These are phyloP conservation scores for Entomortierella beljakovae DNA, from an alignment of 192 early-diverging fungal genomes.

Conservation along the genomic window DNA sequence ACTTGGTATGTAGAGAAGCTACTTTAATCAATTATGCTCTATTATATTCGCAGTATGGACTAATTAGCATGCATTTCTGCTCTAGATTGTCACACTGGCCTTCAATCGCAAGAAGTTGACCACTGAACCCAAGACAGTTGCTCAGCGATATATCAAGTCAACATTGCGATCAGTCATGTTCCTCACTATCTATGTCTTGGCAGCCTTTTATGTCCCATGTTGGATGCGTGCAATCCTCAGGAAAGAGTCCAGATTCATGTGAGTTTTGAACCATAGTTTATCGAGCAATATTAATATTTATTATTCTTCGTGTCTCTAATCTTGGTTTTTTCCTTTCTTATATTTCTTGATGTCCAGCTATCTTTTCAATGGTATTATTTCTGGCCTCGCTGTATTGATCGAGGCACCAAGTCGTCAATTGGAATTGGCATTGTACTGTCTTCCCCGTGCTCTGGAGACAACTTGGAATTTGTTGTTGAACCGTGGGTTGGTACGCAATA, in stretches of 20 bases:
- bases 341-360: no score
- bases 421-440: slow-evolving; percentile 88
- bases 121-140: slow-evolving; percentile 53
- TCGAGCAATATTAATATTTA: neutral
- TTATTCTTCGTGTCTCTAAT: neutral
- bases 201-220: slow-evolving; percentile 65
- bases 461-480: slow-evolving; percentile 71
- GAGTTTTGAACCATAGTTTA: no score
- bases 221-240: slow-evolving; percentile 60
- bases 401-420: slow-evolving; percentile 72
- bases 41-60: neutral
- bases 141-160: slow-evolving; percentile 62
- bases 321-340: neutral
- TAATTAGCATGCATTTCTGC: neutral
- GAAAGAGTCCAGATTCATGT: slow-evolving; percentile 61
- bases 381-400: slow-evolving; percentile 68
- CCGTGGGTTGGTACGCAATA: slow-evolving; percentile 66
- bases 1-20: slow-evolving; percentile 54
- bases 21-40: neutral
- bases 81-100: slow-evolving; percentile 60
- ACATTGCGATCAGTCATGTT: slow-evolving; percentile 70
- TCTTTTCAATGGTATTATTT: slow-evolving; percentile 61
- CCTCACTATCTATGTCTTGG: slow-evolving; percentile 64
- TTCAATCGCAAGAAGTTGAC: slow-evolving; percentile 54
- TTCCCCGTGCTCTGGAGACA: slow-evolving; percentile 81